Evolutionary conservation across 208 protist genomes (phyloP).

Genomic region (Zelonia costaricensis): DNA sequence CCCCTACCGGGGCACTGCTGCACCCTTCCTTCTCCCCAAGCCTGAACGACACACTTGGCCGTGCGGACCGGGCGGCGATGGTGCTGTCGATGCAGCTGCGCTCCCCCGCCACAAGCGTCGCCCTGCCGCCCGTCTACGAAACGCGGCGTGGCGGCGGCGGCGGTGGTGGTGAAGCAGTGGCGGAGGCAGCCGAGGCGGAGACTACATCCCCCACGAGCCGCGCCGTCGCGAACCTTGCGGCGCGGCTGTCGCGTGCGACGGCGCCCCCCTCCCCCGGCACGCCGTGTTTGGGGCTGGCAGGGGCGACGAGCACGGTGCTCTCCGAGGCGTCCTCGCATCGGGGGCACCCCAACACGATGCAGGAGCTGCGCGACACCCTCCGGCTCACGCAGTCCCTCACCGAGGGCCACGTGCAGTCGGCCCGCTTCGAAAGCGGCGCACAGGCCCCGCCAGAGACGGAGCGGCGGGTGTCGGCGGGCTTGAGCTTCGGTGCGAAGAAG

Average conservation of each 20-base stretch:
- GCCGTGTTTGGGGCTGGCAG: neutral
- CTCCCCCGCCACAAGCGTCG: too few relatives aligned
- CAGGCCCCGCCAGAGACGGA: too few relatives aligned
- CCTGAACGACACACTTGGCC: constrained; percentile 52
- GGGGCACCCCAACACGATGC: constrained; percentile 8
- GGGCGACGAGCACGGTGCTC: constrained; percentile 5
- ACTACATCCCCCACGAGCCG: neutral
- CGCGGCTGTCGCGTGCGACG: constrained; percentile 8
- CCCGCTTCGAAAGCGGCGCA: too few relatives aligned
- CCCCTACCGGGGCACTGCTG: too few relatives aligned
- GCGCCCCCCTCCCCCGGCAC: neutral
- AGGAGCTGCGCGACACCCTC: constrained; percentile 27
- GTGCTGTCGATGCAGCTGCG: constrained; percentile 28
- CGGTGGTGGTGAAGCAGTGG: too few relatives aligned
- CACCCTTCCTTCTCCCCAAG: constrained; percentile 2
- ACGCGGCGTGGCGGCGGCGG: too few relatives aligned
- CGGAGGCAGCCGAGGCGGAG: neutral
- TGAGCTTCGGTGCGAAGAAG: too few relatives aligned
- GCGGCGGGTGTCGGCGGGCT: too few relatives aligned
- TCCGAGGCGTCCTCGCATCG: neutral
- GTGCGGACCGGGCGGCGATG: constrained; percentile 45
- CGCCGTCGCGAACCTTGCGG: constrained; percentile 1
- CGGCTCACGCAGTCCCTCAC: constrained; percentile 3
- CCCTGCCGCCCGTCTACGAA: too few relatives aligned
- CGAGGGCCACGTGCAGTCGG: too few relatives aligned